Base-by-base conservation (phyloP, 108 stramenopile genomes). In the Skeletonema costatum region DNA sequence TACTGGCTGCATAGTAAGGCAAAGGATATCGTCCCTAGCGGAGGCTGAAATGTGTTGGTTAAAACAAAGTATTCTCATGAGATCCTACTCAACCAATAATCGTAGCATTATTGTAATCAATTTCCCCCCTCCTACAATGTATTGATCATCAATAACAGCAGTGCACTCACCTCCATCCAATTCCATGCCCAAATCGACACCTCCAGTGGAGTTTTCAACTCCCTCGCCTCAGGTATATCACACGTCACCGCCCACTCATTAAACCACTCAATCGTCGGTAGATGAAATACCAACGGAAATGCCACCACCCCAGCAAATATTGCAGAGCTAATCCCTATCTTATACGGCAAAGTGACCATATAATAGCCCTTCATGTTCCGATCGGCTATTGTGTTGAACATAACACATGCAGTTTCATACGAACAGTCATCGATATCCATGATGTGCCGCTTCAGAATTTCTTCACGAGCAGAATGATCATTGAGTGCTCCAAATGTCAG, bases 1-100 rank as follows among this genome's bases (percentile, higher is more conserved):
- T 73, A 91, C 75, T 96, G 95, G 25, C 90, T 48, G 31, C 81
- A 83, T 29, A 96, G 69, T 35, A 96, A 81, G 19, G 78, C 68
- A 77, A 93, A 96, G 56, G 85, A 85, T 8, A 83, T 35, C 21
- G 87, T 86, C 17, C 95, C 89, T 51, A 91, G 70, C 29, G 82
- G 84, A 13, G 92, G 92, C 71, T 51, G 50, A 51, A 21, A 21
- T 21, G 50, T 46, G 11, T 6, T 14, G 14, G 4, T 3, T 0
- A 25, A 0, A 25, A 25, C 25, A 25, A 25, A 25, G 25, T 25
- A 36, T 36, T 8, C 6, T 6, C 8, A 51, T 51, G 50, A 51
- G 50, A 21, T 51, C 6, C 17, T 19, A 51, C 19, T 51, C 6
- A 17, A 21, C 11, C 44, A 46, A 46, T 48, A n/a, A 48, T 25